phyloP scores from a whole-genome alignment of 352 stramenopile species.

The Blastocystis sp. region DNA sequence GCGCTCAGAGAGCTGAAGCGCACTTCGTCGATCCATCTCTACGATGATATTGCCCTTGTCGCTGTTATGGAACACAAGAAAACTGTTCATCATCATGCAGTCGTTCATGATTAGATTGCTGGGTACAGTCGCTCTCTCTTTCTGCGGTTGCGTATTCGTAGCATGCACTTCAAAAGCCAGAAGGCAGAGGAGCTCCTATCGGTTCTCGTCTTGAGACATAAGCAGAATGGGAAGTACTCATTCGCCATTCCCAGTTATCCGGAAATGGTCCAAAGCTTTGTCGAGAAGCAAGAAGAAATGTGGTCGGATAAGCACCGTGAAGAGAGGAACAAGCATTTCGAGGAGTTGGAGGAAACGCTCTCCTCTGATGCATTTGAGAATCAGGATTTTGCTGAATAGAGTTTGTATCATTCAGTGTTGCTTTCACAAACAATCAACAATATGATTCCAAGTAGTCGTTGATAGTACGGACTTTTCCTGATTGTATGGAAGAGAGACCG shows the following conservation, averaged over 20 bases:
- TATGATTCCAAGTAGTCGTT: not conserved
- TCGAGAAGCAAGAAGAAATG: not conserved
- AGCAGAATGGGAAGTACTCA: slow-evolving; percentile 25
- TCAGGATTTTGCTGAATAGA: not conserved
- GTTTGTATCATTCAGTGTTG: not conserved
- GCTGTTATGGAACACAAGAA: not conserved
- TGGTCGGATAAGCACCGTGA: not conserved
- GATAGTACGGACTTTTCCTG: not conserved
- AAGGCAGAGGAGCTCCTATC: not conserved
- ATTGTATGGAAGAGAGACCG: not conserved
- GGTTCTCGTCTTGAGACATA: not conserved
- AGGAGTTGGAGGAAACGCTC: not conserved
- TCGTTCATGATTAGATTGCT: not conserved
- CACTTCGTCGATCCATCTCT: slow-evolving; percentile 15
- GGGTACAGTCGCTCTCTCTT: not conserved
- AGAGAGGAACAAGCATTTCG: not conserved
- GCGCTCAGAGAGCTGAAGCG: slow-evolving; percentile 8
- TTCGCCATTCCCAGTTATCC: slow-evolving; percentile 3
- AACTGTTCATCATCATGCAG: not conserved
- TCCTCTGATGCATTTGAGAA: not conserved
- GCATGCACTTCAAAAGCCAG: not conserved
- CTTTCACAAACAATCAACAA: not conserved
- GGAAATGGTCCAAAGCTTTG: not conserved
- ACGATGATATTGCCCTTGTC: not conserved
- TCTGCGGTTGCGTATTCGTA: not conserved